phyloP scores from a whole-genome alignment of 2,329 filamentous ascomycete genomes.

The Trichoderma breve region DNA sequence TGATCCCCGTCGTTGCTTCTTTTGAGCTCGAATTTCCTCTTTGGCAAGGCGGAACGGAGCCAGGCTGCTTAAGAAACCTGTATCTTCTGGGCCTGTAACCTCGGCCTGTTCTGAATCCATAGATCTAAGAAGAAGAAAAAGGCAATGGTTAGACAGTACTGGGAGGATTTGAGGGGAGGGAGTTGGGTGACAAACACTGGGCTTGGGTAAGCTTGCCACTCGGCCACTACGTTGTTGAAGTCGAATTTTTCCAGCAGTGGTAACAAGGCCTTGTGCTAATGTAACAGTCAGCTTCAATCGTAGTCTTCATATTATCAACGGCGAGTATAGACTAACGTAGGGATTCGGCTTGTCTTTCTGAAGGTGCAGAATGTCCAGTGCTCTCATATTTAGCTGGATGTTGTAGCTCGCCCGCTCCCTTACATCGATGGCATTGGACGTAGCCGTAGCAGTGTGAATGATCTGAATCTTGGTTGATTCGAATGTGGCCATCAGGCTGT shows the following conservation, averaged over 20 bases:
- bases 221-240: slow-evolving; percentile 10
- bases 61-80: neutral
- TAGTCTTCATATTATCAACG: too few relatives aligned
- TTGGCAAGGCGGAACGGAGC: slow-evolving; percentile 13
- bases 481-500: slow-evolving; percentile 10
- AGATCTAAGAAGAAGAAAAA: neutral
- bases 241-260: slow-evolving; percentile 10
- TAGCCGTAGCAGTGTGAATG: slow-evolving; percentile 12
- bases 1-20: neutral
- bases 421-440: slow-evolving; percentile 1
- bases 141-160: neutral
- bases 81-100: slow-evolving; percentile 12
- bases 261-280: slow-evolving; percentile 4
- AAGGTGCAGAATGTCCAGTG: neutral
- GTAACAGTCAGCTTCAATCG: neutral
- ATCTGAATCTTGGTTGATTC: slow-evolving; percentile 15
- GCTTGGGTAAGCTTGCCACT: slow-evolving; percentile 14
- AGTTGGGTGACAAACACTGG: neutral
- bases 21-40: neutral
- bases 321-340: neutral
- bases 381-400: slow-evolving; percentile 7
- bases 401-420: neutral
- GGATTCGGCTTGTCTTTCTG: slow-evolving; percentile 7
- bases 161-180: neutral
- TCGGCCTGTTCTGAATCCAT: slow-evolving; percentile 1